These are phyloP conservation scores for Fusarium newnesense DNA, from an alignment of 2,329 filamentous ascomycete genomes.

Conservation along the genomic window DNA sequence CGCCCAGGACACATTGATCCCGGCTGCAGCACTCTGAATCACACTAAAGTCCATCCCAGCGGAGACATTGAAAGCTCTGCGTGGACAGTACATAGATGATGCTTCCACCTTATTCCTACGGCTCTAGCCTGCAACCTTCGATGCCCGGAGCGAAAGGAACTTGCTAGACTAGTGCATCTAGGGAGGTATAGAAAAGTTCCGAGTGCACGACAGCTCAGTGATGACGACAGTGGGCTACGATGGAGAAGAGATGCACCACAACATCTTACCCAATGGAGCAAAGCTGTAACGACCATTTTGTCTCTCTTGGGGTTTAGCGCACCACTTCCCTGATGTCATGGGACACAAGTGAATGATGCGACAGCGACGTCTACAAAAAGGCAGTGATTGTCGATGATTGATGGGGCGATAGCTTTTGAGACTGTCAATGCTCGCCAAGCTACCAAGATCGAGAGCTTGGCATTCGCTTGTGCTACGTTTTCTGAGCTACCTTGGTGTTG, in stretches of 20 bases:
- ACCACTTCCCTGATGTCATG: conserved; percentile 33
- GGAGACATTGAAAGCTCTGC: background rate
- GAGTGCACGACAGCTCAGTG: conserved; percentile 6
- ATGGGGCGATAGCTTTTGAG: conserved; percentile 1
- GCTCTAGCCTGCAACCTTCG: conserved; percentile 20
- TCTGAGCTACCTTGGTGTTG: background rate
- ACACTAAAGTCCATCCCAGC: conserved; percentile 11
- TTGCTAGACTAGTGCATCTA: background rate
- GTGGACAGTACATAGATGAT: conserved; percentile 13
- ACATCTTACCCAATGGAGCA: conserved; percentile 24
- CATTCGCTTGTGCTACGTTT: background rate
- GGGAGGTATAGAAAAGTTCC: conserved; percentile 7
- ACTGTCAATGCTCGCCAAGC: conserved; percentile 20
- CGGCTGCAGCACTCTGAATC: conserved; percentile 10
- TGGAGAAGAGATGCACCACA: conserved; percentile 10
- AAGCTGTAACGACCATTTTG: conserved; percentile 12
- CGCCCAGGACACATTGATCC: conserved; percentile 4
- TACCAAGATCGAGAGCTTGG: conserved; percentile 3
- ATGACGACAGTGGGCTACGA: conserved; percentile 32
- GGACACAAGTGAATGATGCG: conserved; percentile 27
- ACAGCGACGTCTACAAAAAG: conserved; percentile 15
- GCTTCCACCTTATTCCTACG: conserved; percentile 8
- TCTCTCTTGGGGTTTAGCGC: conserved; percentile 17
- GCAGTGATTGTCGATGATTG: conserved; percentile 30
- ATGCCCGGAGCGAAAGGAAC: conserved; percentile 8